These are phyloP conservation scores for Aspergillus ustus DNA, from an alignment of 2,329 filamentous ascomycete genomes.

Conservation along the genomic window DNA sequence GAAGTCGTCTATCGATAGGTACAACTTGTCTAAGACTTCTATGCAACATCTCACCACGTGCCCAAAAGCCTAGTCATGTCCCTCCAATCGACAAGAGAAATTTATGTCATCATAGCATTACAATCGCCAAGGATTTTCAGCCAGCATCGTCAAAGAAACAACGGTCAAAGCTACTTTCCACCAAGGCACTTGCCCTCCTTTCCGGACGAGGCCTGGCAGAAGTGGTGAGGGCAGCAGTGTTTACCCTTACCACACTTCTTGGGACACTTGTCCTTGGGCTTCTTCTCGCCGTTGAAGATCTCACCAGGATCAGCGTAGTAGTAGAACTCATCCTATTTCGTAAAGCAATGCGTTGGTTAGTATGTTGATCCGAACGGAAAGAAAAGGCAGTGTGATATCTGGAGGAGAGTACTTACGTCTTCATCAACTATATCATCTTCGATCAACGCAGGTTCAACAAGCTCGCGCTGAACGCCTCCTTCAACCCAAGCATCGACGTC, in stretches of 20 bases:
- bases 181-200: neutral
- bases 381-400: neutral
- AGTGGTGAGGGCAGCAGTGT: neutral
- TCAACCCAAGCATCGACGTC: too few species aligned
- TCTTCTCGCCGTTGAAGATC: neutral
- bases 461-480: neutral
- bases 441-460: neutral
- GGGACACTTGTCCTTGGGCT: neutral
- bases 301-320: neutral
- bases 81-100: neutral
- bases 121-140: neutral
- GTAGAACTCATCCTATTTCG: neutral
- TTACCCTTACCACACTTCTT: neutral
- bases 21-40: neutral
- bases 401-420: neutral
- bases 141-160: neutral
- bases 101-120: neutral
- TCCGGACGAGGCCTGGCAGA: neutral
- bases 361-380: neutral
- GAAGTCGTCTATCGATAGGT: neutral
- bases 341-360: neutral
- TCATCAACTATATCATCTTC: neutral
- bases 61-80: neutral
- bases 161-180: neutral
- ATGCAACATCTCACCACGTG: neutral